Evolutionary conservation across 495 filamentous ascomycete species (phyloP), one percentile per base, ranked within the genome.

Genomic region (Neurospora discreta): DNA sequence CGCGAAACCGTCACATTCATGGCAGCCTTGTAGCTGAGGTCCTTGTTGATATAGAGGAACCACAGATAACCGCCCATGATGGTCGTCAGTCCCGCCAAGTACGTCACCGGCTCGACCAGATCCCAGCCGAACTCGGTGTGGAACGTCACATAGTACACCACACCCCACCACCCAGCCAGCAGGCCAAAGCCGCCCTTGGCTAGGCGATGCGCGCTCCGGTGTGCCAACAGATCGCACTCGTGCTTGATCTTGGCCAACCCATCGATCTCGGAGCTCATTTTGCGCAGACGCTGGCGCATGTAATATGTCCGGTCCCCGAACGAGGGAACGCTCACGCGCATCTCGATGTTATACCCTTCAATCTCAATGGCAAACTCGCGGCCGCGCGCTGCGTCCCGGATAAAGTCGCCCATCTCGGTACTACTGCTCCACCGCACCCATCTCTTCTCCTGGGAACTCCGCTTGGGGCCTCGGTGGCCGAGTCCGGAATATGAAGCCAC

Each of bases 341-440:
- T 90, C 77, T 93, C 89, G 15, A 85, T 73, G 8, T 86, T 81
- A 39, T 89, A 86, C 0, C 92, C 92, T 76, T 95, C 90, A 74
- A 98, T 91, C 71, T 91, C 89, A 30, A 97, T 87, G 30, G 91
- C 89, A 78, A 98, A 98, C 75, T 97, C 92, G 67, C 90, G 85
- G 0, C 90, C 91, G 0, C 93, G 85, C 5, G 94, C 91, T 0
- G 95, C 94, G 76, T 97, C 95, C 5, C 93, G 92, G 73, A 98
- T 93, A 80, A 98, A 98, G 81, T 98, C 94, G 11, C 94, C 95
- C 38, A 98, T 90, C 75, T 98, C 95, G 11, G 94, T 97, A 18
- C 89, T 90, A 44, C 88, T 87, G 23, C 91, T 93, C 95, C 95
- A 98, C n/a, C 93, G 91, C 1, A 97, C 92, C 82, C 94, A 94